Evolutionary conservation across 768 basidiomycete genomes (phyloP), one percentile per base, ranked within the genome.

Genomic region (Mycena rebaudengoi): DNA sequence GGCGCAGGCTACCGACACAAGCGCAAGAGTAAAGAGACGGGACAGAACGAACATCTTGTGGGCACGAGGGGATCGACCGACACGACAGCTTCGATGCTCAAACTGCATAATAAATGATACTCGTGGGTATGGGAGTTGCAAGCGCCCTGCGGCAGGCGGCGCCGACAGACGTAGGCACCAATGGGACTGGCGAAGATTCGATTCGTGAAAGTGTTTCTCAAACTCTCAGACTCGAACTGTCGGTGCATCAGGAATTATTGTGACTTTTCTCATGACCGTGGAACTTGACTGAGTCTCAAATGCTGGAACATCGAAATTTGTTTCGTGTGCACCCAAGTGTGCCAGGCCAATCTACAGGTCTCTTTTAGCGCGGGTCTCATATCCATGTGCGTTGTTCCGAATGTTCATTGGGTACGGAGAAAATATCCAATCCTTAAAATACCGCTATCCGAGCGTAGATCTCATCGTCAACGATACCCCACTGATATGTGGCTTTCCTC

Each of bases 41-140:
- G 72, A 73, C 61, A 75, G 68, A 26, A 63, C 65, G 60, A 79
- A 66, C 78, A 79, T 78, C 35, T 51, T 70, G 58, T 18, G 43
- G 32, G 32, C 30, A 35, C 18, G 40, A 25, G 52, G 28, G 43
- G 40, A 46, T 51, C 29, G 37, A 30, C 23, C 30, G 25, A 35
- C 49, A 48, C 43, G 46, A 40, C 12, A 2, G 20, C 20, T 12
- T 7, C 20, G 11, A 25, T n/a, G 29, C 35, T 11, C 45, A 60
- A 10, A 21, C 41, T 7, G 12, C 44, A 59, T 60, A 59, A 59
- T 45, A 60, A 33, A 14, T 51, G 14, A 50, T 26, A 59, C 1
- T 60, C 58, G 58, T 65, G 64, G 52, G 64, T 54, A 44, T 14
- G 20, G 49, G 37, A 60, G 53, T 59, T n/a, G 6, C 49, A 25